phyloP scores from a whole-genome alignment of 78 protist genomes.

The Thecamonas trahens region DNA sequence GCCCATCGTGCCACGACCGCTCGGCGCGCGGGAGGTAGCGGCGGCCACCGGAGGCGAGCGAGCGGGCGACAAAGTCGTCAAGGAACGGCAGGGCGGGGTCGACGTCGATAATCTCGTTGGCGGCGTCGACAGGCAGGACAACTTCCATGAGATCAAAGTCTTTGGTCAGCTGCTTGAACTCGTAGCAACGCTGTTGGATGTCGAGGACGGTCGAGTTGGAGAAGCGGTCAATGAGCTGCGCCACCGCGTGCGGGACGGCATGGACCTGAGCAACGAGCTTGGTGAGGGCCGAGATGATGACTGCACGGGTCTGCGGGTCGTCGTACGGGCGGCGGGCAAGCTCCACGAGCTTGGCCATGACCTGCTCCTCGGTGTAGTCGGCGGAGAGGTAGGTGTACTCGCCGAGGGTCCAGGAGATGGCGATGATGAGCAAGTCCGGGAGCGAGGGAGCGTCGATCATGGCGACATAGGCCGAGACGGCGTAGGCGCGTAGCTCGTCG shows the following conservation, averaged over 20 bases:
- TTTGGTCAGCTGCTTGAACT: slow-evolving; percentile 9
- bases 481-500: slow-evolving; percentile 23
- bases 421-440: slow-evolving; percentile 8
- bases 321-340: neutral
- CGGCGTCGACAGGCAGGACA: slow-evolving; percentile 59
- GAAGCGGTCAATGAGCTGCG: neutral
- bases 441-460: slow-evolving; percentile 5
- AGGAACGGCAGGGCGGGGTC: slow-evolving; percentile 46
- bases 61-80: slow-evolving; percentile 22
- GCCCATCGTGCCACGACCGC: too few species aligned
- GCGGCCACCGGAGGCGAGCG: slow-evolving; percentile 28
- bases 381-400: slow-evolving; percentile 58
- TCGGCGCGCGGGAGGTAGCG: neutral
- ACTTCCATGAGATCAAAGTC: neutral
- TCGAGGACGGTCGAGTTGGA: neutral
- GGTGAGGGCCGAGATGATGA: slow-evolving; percentile 25
- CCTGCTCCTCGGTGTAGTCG: neutral
- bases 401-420: slow-evolving; percentile 59
- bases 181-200: slow-evolving; percentile 38
- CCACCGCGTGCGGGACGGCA: neutral
- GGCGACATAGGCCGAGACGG: slow-evolving; percentile 18
- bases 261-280: slow-evolving; percentile 39
- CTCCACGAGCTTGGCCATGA: slow-evolving; percentile 7
- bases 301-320: slow-evolving; percentile 4
- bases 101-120: slow-evolving; percentile 60